These are phyloP conservation scores for Pichia heedii DNA, from an alignment of 805 yeast species.

Conservation along the genomic window DNA sequence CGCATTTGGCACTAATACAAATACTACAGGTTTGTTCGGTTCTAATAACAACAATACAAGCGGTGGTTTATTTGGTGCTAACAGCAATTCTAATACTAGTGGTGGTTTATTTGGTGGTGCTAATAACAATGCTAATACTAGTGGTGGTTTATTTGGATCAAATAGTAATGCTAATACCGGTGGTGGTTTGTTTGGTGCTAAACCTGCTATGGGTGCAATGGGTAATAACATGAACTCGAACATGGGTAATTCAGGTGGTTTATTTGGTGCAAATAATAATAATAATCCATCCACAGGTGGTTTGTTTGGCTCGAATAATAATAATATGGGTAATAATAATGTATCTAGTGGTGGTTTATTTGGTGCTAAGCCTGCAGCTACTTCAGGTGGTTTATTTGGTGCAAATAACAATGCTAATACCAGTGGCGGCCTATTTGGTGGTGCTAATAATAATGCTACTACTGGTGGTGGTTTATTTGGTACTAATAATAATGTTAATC, in stretches of 20 bases:
- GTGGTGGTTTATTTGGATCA: slow-evolving; percentile 27
- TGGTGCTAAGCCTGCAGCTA: slow-evolving; percentile 20
- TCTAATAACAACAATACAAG: slow-evolving; percentile 14
- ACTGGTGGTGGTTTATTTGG: slow-evolving; percentile 29
- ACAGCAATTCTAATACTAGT: slow-evolving; percentile 2
- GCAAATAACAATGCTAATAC: slow-evolving; percentile 15
- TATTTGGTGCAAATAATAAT: slow-evolving; percentile 8
- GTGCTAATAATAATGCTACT: too few relatives aligned
- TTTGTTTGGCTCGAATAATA: slow-evolving; percentile 32
- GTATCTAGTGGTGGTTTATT: slow-evolving; percentile 11
- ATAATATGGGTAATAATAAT: background rate
- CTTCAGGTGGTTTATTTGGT: slow-evolving; percentile 27
- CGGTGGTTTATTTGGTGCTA: slow-evolving; percentile 23
- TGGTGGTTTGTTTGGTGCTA: slow-evolving; percentile 13
- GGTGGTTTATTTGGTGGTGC: slow-evolving; percentile 17
- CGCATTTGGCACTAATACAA: slow-evolving; percentile 15
- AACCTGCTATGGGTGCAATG: slow-evolving; percentile 3
- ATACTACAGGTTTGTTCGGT: slow-evolving; percentile 31
- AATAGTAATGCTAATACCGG: slow-evolving; percentile 14
- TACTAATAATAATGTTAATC: slow-evolving; percentile 11
- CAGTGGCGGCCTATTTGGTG: slow-evolving; percentile 13
- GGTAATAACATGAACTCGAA: too few relatives aligned
- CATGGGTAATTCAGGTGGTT: too few relatives aligned
- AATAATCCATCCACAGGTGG: slow-evolving; percentile 13
- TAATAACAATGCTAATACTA: slow-evolving; percentile 19